Evolutionary conservation across 2,329 filamentous ascomycete species (phyloP), one percentile per base, ranked within the genome.

Genomic region (Arthroderma uncinatum): DNA sequence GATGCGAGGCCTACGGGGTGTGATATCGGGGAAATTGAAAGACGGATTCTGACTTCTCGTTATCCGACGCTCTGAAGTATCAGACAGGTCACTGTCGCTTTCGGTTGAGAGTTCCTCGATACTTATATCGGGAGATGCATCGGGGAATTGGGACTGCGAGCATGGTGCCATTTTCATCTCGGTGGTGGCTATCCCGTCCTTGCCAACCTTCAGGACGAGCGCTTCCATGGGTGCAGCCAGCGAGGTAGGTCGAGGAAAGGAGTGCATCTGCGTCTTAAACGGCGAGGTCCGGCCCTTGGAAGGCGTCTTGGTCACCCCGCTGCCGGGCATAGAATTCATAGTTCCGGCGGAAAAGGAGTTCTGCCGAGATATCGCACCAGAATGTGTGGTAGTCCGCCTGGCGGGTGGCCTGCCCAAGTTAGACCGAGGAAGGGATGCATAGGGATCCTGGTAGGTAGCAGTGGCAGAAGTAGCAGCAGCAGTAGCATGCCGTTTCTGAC

Each of bases 161-260:
- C 70, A 66, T 14, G 65, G 61, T 14, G 72, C 63, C 5, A 71
- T 59, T 56, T 71, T 70, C 65, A 74, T 73, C 58, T 75, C 72
- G 3, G 75, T 72, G 63, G 74, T 77, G 28, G 76, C 76, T 57
- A 75, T 67, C 12, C 76, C 75, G 62, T 76, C 74, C 53, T 72
- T 71, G 58, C 75, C 75, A 59, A 78, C 76, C n/a, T 70, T 73
- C 21, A 78, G 66, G 4, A 76, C 68, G 16, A 78, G 64, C 5
- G 74, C 75, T 34, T 69, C 69, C 21, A 73, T 71, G 1, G 70
- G 71, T 42, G 64, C 64, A 36, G 71, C 66, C 25, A 71, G 48
- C 6, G 69, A 66, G 21, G 64, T 58, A 5, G 70, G 63, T 25
- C 70, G 67, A n/a, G 64, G 57, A 28, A 69, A 64, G 8, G 64